phyloP scores from a whole-genome alignment of 2,329 filamentous ascomycete genomes.

The Venturia pyrina region DNA sequence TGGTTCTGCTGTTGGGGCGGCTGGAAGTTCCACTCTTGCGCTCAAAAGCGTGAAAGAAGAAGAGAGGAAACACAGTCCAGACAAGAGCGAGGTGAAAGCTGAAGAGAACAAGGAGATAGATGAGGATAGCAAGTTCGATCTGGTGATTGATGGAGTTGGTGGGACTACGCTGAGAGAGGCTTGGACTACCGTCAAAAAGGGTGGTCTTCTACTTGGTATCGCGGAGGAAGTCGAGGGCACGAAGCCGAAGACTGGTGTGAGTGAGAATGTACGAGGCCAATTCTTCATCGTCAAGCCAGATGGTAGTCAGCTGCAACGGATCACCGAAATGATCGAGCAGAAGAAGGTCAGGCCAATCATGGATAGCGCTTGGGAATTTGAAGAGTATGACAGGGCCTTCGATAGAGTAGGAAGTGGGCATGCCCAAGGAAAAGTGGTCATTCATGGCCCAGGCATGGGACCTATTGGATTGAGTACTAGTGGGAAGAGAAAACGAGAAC shows the following conservation, averaged over 20 bases:
- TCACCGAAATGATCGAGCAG: constrained; percentile 25
- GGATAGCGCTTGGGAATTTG: constrained; percentile 32
- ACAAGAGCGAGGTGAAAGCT: too few species aligned
- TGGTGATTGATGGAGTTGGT: constrained; percentile 37
- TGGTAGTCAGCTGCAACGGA: constrained; percentile 27
- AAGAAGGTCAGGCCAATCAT: constrained; percentile 25
- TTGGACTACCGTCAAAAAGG: constrained; percentile 31
- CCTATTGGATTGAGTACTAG: not conserved
- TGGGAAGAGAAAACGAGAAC: not conserved
- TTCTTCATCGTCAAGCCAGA: constrained; percentile 32
- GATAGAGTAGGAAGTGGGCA: constrained; percentile 26
- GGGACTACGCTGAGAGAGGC: constrained; percentile 31
- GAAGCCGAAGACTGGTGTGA: not conserved
- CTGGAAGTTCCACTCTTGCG: too few species aligned
- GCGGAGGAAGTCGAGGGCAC: not conserved
- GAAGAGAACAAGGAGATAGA: not conserved
- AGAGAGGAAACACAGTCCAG: not conserved
- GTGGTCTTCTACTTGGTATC: constrained; percentile 17
- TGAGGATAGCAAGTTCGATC: constrained; percentile 23
- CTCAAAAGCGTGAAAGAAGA: too few species aligned
- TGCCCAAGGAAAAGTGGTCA: constrained; percentile 32
- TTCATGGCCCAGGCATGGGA: constrained; percentile 14
- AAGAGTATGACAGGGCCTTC: constrained; percentile 30
- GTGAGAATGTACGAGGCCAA: constrained; percentile 17
- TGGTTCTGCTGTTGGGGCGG: too few species aligned